phyloP scores from a whole-genome alignment of 192 early-diverging fungal species.

The Backusella mclennaniae region DNA sequence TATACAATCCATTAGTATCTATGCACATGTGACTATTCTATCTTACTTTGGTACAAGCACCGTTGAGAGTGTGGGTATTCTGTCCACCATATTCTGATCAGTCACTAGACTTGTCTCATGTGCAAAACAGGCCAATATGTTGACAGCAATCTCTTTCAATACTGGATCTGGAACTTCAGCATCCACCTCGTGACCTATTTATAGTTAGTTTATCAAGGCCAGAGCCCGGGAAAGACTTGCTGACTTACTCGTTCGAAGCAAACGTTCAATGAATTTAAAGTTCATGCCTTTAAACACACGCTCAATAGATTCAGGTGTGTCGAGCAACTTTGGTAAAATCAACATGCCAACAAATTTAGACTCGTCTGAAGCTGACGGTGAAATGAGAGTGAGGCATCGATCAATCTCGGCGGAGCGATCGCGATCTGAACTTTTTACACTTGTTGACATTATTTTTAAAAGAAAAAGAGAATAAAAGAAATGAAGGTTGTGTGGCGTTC shows the following conservation, averaged over 20 bases:
- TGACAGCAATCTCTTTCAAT: slow-evolving; percentile 41
- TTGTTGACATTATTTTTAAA: background rate
- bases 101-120: slow-evolving; percentile 19
- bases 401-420: slow-evolving; percentile 33
- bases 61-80: slow-evolving; percentile 36
- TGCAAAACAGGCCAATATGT: slow-evolving; percentile 42
- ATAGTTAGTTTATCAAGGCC: background rate
- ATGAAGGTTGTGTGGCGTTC: too few relatives aligned
- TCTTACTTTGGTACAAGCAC: slow-evolving; percentile 32
- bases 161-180: slow-evolving; percentile 34
- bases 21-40: background rate
- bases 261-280: slow-evolving; percentile 49
- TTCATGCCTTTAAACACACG: slow-evolving; percentile 47
- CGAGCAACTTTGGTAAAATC: slow-evolving; percentile 43
- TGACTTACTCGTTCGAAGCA: slow-evolving; percentile 41
- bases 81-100: slow-evolving; percentile 24
- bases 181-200: background rate
- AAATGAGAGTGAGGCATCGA: slow-evolving; percentile 41
- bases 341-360: slow-evolving; percentile 52
- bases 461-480: background rate
- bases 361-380: slow-evolving; percentile 41
- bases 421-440: slow-evolving; percentile 8
- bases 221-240: too few relatives aligned
- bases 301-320: slow-evolving; percentile 31
- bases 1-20: background rate